phyloP scores from a whole-genome alignment of 164 flowering plant genomes.

The Hamamelis virginiana region DNA sequence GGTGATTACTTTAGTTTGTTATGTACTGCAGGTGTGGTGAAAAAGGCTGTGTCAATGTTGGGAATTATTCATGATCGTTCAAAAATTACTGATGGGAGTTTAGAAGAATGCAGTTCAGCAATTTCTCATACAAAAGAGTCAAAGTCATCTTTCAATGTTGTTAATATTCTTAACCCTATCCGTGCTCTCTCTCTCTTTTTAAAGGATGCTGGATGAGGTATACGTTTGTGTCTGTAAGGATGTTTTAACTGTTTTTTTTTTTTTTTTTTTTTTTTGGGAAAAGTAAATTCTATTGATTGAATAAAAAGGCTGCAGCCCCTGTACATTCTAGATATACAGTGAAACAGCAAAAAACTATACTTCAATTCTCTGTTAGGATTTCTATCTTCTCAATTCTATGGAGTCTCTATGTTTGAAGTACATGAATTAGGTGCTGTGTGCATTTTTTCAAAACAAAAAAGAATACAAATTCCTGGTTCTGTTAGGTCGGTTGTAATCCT shows the following conservation, averaged over 20 bases:
- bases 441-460: too few species aligned
- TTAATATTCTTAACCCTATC: slow-evolving; percentile 51
- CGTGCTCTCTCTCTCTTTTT: slow-evolving; percentile 62
- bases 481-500: neutral
- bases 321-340: too few species aligned
- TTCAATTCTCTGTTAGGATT: neutral
- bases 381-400: neutral
- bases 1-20: neutral
- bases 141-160: slow-evolving; percentile 31
- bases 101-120: slow-evolving; percentile 49
- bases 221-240: neutral
- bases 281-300: too few species aligned
- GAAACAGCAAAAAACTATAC: too few species aligned
- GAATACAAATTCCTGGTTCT: too few species aligned
- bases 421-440: too few species aligned
- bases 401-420: neutral
- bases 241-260: neutral
- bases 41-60: slow-evolving; percentile 39
- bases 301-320: too few species aligned
- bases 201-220: slow-evolving; percentile 82
- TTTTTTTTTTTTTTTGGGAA: too few species aligned
- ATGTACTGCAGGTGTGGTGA: slow-evolving; percentile 60
- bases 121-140: slow-evolving; percentile 52
- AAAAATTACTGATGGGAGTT: slow-evolving; percentile 36
- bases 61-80: slow-evolving; percentile 66